Base-by-base conservation (phyloP, 805 yeast genomes). In the Metschnikowia continentalis region DNA sequence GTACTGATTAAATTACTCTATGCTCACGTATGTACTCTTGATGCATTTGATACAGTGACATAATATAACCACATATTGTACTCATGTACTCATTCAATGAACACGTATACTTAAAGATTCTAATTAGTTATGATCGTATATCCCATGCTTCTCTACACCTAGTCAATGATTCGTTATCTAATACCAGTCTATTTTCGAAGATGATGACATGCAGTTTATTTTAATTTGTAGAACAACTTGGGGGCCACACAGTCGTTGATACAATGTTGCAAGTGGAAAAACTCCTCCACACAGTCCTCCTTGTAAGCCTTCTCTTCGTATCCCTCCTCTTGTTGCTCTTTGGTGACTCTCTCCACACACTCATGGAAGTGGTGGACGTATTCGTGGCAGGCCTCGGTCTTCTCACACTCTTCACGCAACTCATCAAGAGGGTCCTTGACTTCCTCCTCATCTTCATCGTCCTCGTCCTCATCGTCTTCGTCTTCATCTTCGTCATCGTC, bases 201-300 rank as follows among this genome's bases (percentile, higher is more conserved):
- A 39, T 49, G 54, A 41, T 46, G 58, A 50, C 50, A 57, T 57
- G 61, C 61, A 55, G 59, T 55, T 72, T 82, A 90, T 74, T 88
- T 89, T 74, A 90, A 83, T 75, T 86, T 88, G 78, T 81, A 75
- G 79, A 91, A 89, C 71, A 91, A 78, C 72, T 83, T 86, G 74
- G 96, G 96, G 56, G 96, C 90, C 69, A 86, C 90, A 77, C 96
- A 83, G 69, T 88, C 94, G 74, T 89, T 90, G 64, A 91, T 62
- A 77, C 95, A 89, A 74, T 92, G 97, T 72, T 90, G 90, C 70
- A 91, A 79, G 75, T 94, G 98, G 90, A 92, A 92, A 63, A 88
- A 92, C 75, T 92, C 99, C 75, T 92, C 98, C 55, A 92, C 86
- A 80, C 99, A 92, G 75, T 92, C 97, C 78, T 92, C 99, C 76